Evolutionary conservation across 2,329 filamentous ascomycete genomes (phyloP), one percentile per base, ranked within the genome.

Genomic region (Talaromyces sp.): DNA sequence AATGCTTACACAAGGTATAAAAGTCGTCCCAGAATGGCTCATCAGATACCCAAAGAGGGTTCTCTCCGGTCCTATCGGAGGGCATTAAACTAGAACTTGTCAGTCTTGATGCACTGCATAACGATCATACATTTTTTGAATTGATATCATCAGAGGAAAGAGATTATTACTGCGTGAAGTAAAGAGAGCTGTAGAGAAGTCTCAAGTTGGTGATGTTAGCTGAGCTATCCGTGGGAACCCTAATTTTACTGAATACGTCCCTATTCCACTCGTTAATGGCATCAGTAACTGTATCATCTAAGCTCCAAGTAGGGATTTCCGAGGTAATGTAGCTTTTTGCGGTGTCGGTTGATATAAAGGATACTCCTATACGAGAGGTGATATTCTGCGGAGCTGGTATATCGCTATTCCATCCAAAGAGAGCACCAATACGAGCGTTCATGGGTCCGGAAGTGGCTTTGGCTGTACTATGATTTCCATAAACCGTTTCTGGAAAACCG

Each of bases 11-110:
- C 62, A 75, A 68, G 2, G 89, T 91, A 70, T 90, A 91, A 17
- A 89, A 85, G 64, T 91, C 89, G 68, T 90, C 87, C 72, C 89
- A 91, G 70, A 88, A 91, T 1, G 89, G 88, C 74, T 91, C 89
- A 0, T 72, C 71, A 0, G 86, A 88, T 0, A 79, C 73, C 89
- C 89, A 91, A 0, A 83, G 76, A 0, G 89, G 88, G 68, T 91
- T 91, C 72, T 91, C 89, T 0, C 88, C 88, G 0, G 88, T 90
- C 66, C 88, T 85, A 72, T 91, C 89, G 0, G 88, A 89, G 0
- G 89, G 89, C 67, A 91, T 84, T 8, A 91, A 74, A 64, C 51
- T 54, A 22, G 17, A 54, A 13, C 8, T 31, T 29, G 51, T 54
- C 29, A 54, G 27, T 8, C n/a, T 36, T 34, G 17, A 13, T 19